phyloP scores from a whole-genome alignment of 2,329 filamentous ascomycete species.

The Camillea tinctor region DNA sequence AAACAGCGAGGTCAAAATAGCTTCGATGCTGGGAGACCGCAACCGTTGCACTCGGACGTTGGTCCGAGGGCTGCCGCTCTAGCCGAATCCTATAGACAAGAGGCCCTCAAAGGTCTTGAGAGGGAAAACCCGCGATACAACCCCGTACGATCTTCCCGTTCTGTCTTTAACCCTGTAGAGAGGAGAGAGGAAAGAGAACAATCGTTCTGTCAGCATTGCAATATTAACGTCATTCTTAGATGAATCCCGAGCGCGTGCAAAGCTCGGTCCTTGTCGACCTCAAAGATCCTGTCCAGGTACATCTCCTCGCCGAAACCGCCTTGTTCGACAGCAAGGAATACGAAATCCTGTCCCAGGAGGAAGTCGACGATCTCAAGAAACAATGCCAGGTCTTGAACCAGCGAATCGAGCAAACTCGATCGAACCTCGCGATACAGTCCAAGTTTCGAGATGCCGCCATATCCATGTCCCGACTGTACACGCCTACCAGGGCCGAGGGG shows the following conservation, averaged over 20 bases:
- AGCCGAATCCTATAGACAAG: conserved; percentile 58
- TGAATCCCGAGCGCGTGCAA: conserved; percentile 50
- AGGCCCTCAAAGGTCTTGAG: conserved; percentile 54
- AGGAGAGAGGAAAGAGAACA: too few relatives aligned
- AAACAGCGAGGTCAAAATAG: conserved; percentile 19
- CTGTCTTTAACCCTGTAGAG: neutral
- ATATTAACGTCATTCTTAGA: conserved; percentile 36
- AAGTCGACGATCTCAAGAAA: conserved; percentile 89
- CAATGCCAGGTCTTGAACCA: conserved; percentile 70
- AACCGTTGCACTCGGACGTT: conserved; percentile 29
- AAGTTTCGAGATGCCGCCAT: conserved; percentile 93
- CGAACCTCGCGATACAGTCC: conserved; percentile 83
- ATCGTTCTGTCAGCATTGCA: neutral
- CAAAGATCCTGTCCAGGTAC: conserved; percentile 76
- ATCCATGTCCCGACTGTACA: conserved; percentile 80
- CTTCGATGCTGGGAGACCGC: conserved; percentile 22
- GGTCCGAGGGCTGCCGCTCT: conserved; percentile 48
- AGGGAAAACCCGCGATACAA: conserved; percentile 55
- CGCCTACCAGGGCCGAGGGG: conserved; percentile 48
- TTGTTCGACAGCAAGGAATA: conserved; percentile 83
- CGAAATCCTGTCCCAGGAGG: conserved; percentile 84
- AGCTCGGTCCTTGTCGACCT: conserved; percentile 60
- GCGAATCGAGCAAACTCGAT: conserved; percentile 77
- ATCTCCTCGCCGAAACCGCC: conserved; percentile 90
- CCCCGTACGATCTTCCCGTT: conserved; percentile 45